phyloP scores from a whole-genome alignment of 371 early-diverging fungal genomes.

The Rhizopus sp. region DNA sequence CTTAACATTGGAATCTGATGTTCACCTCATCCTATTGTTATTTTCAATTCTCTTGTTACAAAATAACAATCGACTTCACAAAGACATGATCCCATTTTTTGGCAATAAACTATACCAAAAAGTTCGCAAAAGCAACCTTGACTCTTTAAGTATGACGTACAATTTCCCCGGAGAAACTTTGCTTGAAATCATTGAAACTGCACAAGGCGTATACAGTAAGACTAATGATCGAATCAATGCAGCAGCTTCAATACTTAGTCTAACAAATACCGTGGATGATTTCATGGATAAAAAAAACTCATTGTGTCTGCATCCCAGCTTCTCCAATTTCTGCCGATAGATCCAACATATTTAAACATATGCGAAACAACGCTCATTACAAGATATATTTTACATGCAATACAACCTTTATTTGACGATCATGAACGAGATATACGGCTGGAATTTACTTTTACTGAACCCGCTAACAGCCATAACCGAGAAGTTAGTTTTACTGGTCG shows the following conservation, averaged over 20 bases:
- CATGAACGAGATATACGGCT: slow-evolving; percentile 20
- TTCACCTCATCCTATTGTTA: slow-evolving; percentile 18
- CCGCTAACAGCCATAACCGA: slow-evolving; percentile 20
- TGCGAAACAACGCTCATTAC: slow-evolving; percentile 24
- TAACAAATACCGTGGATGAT: slow-evolving; percentile 21
- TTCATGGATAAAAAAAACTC: slow-evolving; percentile 19
- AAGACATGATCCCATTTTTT: slow-evolving; percentile 21
- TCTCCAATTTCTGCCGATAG: slow-evolving; percentile 19
- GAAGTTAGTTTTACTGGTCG: slow-evolving; percentile 10
- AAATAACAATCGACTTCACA: slow-evolving; percentile 25
- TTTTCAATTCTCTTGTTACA: slow-evolving; percentile 23
- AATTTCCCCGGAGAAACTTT: slow-evolving; percentile 20
- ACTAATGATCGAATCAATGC: slow-evolving; percentile 17
- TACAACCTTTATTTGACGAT: slow-evolving; percentile 30
- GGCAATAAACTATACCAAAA: slow-evolving; percentile 18
- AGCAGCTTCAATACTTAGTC: slow-evolving; percentile 15
- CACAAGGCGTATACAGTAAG: slow-evolving; percentile 19
- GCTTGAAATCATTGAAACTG: slow-evolving; percentile 15
- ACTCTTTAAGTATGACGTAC: slow-evolving; percentile 11
- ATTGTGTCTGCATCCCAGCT: slow-evolving; percentile 22
- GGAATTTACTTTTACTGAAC: slow-evolving; percentile 23
- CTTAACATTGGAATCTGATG: slow-evolving; percentile 20
- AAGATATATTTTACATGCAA: slow-evolving; percentile 23
- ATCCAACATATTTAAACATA: slow-evolving; percentile 18
- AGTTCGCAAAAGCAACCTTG: slow-evolving; percentile 19